Percentiles rank a stretch among this genome's conserved stretches.
Evolutionary conservation across 2,329 filamentous ascomycete species (phyloP).

Genomic region (Fusarium phyllophilum): DNA sequence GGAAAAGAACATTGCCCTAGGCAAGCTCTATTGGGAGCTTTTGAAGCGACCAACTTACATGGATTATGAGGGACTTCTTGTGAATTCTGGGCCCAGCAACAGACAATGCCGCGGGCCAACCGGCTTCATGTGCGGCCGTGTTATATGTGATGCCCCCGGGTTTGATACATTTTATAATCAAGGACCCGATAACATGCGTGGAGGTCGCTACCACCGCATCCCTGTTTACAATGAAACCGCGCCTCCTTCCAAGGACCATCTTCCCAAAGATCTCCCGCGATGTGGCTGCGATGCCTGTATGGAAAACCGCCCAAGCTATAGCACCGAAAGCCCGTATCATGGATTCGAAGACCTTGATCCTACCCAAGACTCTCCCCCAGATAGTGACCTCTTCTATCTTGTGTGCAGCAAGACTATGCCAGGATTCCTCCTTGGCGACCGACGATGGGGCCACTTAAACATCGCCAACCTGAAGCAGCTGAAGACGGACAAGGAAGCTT

Average conservation of each 20-base stretch:
- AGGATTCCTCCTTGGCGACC: slow-evolving; percentile 57
- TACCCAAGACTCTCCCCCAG: slow-evolving; percentile 48
- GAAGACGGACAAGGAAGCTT: slow-evolving; percentile 58
- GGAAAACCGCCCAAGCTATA: slow-evolving; percentile 24
- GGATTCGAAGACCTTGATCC: slow-evolving; percentile 56
- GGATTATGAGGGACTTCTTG: slow-evolving; percentile 57
- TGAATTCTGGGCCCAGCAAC: slow-evolving; percentile 44
- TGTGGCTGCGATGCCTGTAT: slow-evolving; percentile 55
- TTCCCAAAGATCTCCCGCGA: slow-evolving; percentile 54
- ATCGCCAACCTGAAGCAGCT: slow-evolving; percentile 53
- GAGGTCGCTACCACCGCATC: slow-evolving; percentile 26
- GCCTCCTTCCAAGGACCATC: slow-evolving; percentile 46
- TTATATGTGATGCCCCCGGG: slow-evolving; percentile 57
- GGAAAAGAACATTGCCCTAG: slow-evolving; percentile 53
- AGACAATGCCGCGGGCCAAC: slow-evolving; percentile 46
- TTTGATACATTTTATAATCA: slow-evolving; percentile 49
- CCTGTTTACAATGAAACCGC: slow-evolving; percentile 16
- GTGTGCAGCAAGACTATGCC: slow-evolving; percentile 57
- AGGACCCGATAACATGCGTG: slow-evolving; percentile 38
- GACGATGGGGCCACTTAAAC: slow-evolving; percentile 57
- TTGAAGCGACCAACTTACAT: slow-evolving; percentile 58
- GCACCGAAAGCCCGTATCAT: slow-evolving; percentile 48
- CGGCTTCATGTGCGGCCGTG: slow-evolving; percentile 53
- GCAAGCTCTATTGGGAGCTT: slow-evolving; percentile 60
- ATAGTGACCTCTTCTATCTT: slow-evolving; percentile 56